These are phyloP conservation scores for Kodamaea nitidulidarum DNA, from an alignment of 805 yeast species.

Conservation along the genomic window DNA sequence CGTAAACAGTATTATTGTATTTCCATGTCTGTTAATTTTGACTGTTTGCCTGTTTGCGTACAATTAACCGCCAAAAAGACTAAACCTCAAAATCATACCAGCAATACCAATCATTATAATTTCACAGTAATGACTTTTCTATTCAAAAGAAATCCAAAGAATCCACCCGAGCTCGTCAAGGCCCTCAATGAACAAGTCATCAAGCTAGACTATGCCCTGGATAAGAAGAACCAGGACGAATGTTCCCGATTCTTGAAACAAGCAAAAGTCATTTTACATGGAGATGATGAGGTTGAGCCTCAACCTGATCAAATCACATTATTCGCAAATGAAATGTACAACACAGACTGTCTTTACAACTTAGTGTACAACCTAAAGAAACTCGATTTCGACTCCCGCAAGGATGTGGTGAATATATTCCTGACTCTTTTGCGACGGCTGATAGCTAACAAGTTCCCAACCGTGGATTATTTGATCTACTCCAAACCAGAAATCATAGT, in stretches of 20 bases:
- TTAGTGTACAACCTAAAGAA: constrained; percentile 56
- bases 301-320: constrained; percentile 71
- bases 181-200: constrained; percentile 68
- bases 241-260: constrained; percentile 60
- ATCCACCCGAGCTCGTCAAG: constrained; percentile 80
- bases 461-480: constrained; percentile 72
- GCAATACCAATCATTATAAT: no score
- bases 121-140: constrained; percentile 69
- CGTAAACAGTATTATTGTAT: not conserved
- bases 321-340: constrained; percentile 75
- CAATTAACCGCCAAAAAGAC: constrained; percentile 2
- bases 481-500: constrained; percentile 62
- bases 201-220: constrained; percentile 50
- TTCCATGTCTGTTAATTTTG: not conserved
- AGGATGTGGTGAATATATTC: constrained; percentile 72
- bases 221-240: constrained; percentile 66
- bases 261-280: constrained; percentile 61
- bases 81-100: not conserved
- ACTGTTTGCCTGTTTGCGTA: not conserved
- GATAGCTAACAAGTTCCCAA: constrained; percentile 72
- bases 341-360: constrained; percentile 61
- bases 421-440: constrained; percentile 74
- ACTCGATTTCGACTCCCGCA: constrained; percentile 86
- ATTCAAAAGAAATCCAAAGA: constrained; percentile 85
- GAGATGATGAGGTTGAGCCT: constrained; percentile 62